phyloP scores from a whole-genome alignment of 2,329 filamentous ascomycete species.

The Aspergillus carbonarius region DNA sequence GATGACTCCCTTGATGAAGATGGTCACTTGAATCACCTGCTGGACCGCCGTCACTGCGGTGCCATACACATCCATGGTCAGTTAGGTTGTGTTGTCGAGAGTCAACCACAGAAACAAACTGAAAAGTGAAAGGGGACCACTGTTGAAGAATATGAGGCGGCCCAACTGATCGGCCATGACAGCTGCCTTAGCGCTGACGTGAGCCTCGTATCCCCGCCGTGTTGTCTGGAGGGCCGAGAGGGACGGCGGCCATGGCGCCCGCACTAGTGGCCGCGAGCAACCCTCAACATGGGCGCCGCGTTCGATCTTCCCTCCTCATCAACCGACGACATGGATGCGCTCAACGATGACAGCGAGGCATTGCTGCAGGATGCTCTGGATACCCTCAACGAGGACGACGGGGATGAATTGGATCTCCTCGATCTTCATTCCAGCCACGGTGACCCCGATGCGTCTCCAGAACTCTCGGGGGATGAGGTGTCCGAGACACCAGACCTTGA shows the following conservation, averaged over 20 bases:
- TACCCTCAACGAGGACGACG: neutral
- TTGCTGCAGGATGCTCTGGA: neutral
- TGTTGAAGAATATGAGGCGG: too few relatives aligned
- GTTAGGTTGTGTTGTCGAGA: too few relatives aligned
- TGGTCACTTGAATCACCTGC: slow-evolving; percentile 28
- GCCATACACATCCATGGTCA: slow-evolving; percentile 29
- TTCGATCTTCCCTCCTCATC: neutral
- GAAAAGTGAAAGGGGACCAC: too few relatives aligned
- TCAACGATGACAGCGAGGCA: neutral
- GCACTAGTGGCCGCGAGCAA: neutral
- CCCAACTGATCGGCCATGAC: too few relatives aligned
- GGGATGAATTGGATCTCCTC: neutral
- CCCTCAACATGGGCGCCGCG: neutral
- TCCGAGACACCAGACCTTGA: neutral
- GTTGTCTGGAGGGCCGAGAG: too few relatives aligned
- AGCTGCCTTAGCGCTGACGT: too few relatives aligned
- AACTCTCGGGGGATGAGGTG: neutral
- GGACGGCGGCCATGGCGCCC: too few relatives aligned
- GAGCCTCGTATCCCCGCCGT: too few relatives aligned
- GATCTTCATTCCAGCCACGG: neutral
- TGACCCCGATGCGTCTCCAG: neutral
- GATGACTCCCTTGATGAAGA: slow-evolving; percentile 33
- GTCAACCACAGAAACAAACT: too few relatives aligned
- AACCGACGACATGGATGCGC: neutral
- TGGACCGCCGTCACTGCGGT: slow-evolving; percentile 28